Base-by-base conservation (phyloP, 2,329 filamentous ascomycete genomes). In the Verticillium isaacii region DNA sequence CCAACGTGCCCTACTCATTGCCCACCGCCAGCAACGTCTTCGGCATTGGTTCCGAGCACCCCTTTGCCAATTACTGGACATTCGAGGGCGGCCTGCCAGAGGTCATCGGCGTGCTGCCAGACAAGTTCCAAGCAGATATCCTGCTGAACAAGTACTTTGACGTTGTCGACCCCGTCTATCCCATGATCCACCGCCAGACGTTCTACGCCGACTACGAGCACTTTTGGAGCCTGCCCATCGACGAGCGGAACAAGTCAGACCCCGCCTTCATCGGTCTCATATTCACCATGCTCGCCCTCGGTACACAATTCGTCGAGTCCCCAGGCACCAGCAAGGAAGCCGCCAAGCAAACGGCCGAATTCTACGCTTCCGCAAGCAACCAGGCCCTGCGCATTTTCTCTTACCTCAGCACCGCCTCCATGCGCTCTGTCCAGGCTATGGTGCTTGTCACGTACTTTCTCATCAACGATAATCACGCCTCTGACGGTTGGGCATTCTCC, bases 1-100 rank as follows among this genome's bases (percentile, higher is more conserved):
- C 89, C 58, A 88, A 91, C 69, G 83, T 92, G 2, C 89, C 90
- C 0, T 90, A 89, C 70, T 89, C 89, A 0, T 81, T 85, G 52
- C 85, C 88, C 11, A 87, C 87, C 7, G 87, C 88, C 1, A 91
- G 88, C 61, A 92, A 91, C 66, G 89, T 93, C 61, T 93, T 93
- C 70, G 90, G 90, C n/a, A 87, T 92, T 65, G 90, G 89, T 15
- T 87, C 88, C 0, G 89, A 92, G 70, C 89, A 92, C 70, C 90
- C 89, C 0, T 93, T 93, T 71, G 87, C 89, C 69, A 93, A 93
- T 71, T 93, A 93, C 74, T 94, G 91, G 91, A 93, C 90, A 2
- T 91, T 88, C 69, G 84, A 88, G 64, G 90, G 91, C 57, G 90
- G 90, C 0, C 76, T 94, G 19, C 80, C 85, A 9, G 91, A 94